Conservation (phyloP, 2,329 filamentous ascomycete species). For the Calonectria leucothoes region DNA sequence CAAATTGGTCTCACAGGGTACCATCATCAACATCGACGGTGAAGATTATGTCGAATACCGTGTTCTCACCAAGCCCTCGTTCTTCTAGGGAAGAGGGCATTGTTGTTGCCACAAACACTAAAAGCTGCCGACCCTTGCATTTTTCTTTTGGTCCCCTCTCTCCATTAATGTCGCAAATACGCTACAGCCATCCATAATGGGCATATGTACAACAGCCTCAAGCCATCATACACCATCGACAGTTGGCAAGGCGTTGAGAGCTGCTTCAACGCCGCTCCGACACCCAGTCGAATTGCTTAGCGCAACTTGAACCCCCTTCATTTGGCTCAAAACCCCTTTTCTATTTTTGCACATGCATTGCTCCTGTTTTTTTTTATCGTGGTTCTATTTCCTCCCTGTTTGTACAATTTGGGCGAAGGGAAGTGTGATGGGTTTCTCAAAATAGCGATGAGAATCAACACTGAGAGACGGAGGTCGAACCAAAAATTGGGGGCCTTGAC, state of each 20-base stretch:
- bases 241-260: not conserved
- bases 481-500: slow-evolving; percentile 17
- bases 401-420: slow-evolving; percentile 27
- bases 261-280: not conserved
- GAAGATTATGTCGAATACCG: slow-evolving; percentile 77
- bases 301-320: not conserved
- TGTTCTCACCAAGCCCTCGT: slow-evolving; percentile 71
- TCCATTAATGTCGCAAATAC: not conserved
- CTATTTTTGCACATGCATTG: slow-evolving; percentile 6
- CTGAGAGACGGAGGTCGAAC: slow-evolving; percentile 17
- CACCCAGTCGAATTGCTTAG: not conserved
- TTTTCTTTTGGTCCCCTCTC: not conserved
- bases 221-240: slow-evolving; percentile 2
- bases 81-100: slow-evolving; percentile 56
- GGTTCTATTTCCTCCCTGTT: slow-evolving; percentile 8
- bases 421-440: slow-evolving; percentile 18
- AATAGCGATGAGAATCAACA: slow-evolving; percentile 14
- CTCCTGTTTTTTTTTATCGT: slow-evolving; percentile 9
- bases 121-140: not conserved
- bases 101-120: not conserved
- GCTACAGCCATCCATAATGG: not conserved
- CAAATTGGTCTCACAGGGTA: slow-evolving; percentile 71
- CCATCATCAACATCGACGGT: slow-evolving; percentile 72
- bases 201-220: not conserved
- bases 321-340: slow-evolving; percentile 3